A percentile compares a stretch with the other conserved stretches of the same genome.
Conservation (phyloP, 139 green algal genomes). For the Monoraphidium neglectum region DNA sequence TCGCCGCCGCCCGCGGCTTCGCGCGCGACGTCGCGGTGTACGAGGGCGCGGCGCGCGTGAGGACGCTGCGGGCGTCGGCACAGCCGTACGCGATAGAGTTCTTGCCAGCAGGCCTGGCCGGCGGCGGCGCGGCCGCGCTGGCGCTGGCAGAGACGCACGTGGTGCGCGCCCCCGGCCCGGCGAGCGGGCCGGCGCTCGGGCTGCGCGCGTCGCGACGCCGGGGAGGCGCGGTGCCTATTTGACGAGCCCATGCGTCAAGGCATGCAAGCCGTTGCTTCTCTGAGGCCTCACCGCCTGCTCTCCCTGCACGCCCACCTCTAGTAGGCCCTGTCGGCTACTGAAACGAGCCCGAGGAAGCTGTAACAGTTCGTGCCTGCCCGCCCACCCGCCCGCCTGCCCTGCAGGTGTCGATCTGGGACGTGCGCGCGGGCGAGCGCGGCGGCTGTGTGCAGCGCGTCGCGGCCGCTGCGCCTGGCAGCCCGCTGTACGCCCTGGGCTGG, state of each 20-base stretch:
- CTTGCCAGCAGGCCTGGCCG: slow-evolving; percentile 10
- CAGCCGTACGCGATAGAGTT: slow-evolving; percentile 34
- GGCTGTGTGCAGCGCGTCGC: slow-evolving; percentile 32
- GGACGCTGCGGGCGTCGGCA: neutral
- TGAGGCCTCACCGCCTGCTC: neutral
- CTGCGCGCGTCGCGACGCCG: neutral
- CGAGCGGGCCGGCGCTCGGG: neutral
- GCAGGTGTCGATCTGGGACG: slow-evolving; percentile 39
- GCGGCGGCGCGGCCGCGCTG: slow-evolving; percentile 11
- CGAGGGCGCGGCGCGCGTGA: neutral
- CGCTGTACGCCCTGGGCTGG: slow-evolving; percentile 32
- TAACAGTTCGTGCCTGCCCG: too few species aligned
- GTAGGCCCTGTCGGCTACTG: too few species aligned
- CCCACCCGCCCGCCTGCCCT: neutral
- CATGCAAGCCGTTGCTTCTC: too few species aligned
- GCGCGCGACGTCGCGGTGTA: slow-evolving; percentile 11
- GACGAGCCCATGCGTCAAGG: too few species aligned
- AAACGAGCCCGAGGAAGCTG: too few species aligned
- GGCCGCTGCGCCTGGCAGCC: slow-evolving; percentile 2
- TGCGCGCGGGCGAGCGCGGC: slow-evolving; percentile 25
- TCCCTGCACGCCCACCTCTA: neutral
- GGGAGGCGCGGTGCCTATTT: too few species aligned
- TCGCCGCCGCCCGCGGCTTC: slow-evolving; percentile 4
- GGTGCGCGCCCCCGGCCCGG: neutral
- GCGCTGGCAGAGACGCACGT: slow-evolving; percentile 37